A percentile compares a stretch with the other conserved stretches of the same genome.
phyloP scores from a whole-genome alignment of 345 rosid genomes.

The Hibiscus trionum region DNA sequence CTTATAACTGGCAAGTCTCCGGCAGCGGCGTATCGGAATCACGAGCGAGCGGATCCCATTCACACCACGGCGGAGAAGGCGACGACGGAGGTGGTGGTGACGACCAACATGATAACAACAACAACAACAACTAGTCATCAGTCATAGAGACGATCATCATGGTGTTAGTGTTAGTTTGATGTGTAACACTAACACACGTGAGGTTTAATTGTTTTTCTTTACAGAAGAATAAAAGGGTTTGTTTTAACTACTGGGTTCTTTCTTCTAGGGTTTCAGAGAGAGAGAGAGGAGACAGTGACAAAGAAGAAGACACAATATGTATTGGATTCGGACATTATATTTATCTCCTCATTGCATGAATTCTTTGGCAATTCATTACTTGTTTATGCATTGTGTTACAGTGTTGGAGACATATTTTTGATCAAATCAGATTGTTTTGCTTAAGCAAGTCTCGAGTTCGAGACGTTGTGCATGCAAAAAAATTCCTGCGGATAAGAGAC shows the following conservation, averaged over 20 bases:
- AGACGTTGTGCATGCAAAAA: no score
- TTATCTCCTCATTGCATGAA: background rate
- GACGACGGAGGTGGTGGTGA: constrained; percentile 34
- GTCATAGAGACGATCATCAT: constrained; percentile 21
- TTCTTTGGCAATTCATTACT: no score
- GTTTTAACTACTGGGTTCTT: constrained; percentile 1
- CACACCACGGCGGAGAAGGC: constrained; percentile 31
- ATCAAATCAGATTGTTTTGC: no score
- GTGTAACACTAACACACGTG: constrained; percentile 70
- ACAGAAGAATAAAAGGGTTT: background rate
- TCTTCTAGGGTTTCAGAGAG: constrained; percentile 28
- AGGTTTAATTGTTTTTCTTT: constrained; percentile 43
- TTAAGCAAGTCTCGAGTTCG: no score
- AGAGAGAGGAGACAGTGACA: no score
- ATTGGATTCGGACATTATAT: no score
- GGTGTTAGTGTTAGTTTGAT: constrained; percentile 27
- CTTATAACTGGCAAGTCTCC: constrained; percentile 40
- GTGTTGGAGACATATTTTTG: no score
- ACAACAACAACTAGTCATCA: constrained; percentile 34
- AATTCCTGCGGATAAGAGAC: no score
- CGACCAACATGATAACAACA: constrained; percentile 39
- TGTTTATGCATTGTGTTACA: no score
- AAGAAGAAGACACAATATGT: background rate
- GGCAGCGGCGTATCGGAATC: constrained; percentile 44
- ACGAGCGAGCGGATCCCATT: constrained; percentile 75